These are phyloP conservation scores for Claviceps quebecensis DNA, from an alignment of 2,329 filamentous ascomycete genomes.

Conservation along the genomic window DNA sequence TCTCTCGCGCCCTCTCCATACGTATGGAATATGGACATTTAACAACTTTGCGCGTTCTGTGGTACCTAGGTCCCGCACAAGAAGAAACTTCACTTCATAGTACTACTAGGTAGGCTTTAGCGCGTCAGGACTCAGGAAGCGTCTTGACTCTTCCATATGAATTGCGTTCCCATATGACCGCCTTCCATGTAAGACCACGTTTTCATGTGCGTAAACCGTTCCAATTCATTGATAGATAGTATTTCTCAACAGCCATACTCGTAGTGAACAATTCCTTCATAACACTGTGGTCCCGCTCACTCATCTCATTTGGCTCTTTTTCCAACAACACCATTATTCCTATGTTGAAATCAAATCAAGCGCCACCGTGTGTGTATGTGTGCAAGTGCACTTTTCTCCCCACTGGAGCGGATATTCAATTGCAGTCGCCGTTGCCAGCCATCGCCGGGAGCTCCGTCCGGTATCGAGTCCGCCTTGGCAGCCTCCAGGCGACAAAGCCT, in stretches of 20 bases:
- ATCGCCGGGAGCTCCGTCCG: neutral
- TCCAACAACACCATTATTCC: conserved; percentile 1
- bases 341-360: neutral
- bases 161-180: too few species aligned
- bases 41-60: too few species aligned
- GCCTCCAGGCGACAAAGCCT: neutral
- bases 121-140: too few species aligned
- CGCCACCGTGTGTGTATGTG: neutral
- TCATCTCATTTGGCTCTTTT: neutral
- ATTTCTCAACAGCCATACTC: conserved; percentile 7
- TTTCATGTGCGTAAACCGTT: neutral
- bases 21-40: too few species aligned
- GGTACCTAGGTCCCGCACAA: too few species aligned
- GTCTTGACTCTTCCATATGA: too few species aligned
- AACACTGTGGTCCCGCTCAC: neutral
- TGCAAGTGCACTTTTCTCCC: neutral
- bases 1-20: too few species aligned
- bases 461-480: conserved; percentile 7
- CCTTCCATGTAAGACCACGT: too few species aligned
- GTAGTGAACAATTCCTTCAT: neutral
- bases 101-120: too few species aligned
- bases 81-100: too few species aligned
- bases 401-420: neutral
- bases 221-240: neutral
- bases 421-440: neutral